Conservation (phyloP, 2,329 filamentous ascomycete genomes). For the Xylaria sp. region DNA sequence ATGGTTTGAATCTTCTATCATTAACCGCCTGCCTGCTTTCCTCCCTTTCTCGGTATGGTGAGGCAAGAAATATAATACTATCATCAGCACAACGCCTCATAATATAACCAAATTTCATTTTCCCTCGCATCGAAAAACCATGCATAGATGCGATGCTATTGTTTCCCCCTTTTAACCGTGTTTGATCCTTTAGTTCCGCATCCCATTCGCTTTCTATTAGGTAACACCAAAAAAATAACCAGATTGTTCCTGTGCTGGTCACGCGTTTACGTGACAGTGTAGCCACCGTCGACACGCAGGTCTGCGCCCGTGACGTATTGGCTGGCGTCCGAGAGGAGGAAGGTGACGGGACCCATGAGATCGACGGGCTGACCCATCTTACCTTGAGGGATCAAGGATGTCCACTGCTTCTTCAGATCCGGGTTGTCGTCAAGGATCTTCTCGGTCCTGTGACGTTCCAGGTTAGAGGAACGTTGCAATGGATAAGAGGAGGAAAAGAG, state of each 20-base stretch:
- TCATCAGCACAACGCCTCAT: no score
- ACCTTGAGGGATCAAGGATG: slow-evolving; percentile 85
- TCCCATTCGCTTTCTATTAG: neutral
- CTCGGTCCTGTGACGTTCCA: slow-evolving; percentile 66
- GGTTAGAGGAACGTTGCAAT: slow-evolving; percentile 14
- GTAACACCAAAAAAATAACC: neutral
- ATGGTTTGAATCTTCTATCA: no score
- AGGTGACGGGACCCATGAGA: slow-evolving; percentile 90
- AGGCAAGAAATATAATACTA: no score
- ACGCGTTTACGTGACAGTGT: slow-evolving; percentile 72
- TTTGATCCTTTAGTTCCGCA: no score
- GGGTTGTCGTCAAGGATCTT: slow-evolving; percentile 96
- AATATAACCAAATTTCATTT: no score
- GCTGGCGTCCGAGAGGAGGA: slow-evolving; percentile 80
- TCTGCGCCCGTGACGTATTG: slow-evolving; percentile 76
- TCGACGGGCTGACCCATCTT: slow-evolving; percentile 94
- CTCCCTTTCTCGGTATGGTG: no score
- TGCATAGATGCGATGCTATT: no score
- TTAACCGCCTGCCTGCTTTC: no score
- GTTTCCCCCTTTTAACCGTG: no score
- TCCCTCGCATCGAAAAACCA: no score
- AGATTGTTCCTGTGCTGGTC: neutral
- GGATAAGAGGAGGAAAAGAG: neutral
- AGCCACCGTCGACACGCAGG: slow-evolving; percentile 85
- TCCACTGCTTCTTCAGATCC: slow-evolving; percentile 89